Conservation (phyloP, 2,329 filamentous ascomycete species). For the Alternaria gansuensis region DNA sequence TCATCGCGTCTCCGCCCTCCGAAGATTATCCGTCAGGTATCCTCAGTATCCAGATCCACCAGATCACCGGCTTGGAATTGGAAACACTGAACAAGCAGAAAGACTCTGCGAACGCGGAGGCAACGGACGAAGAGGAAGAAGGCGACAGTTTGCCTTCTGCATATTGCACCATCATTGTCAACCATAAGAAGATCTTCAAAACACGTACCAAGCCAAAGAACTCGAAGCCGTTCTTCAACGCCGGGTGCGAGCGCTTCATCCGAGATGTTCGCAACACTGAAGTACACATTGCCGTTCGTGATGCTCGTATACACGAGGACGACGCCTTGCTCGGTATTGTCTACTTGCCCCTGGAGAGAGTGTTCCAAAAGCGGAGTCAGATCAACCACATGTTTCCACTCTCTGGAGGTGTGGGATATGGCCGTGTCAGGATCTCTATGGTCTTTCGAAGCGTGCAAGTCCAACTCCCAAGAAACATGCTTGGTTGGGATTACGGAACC, state of each 20-base stretch:
- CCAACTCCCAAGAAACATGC: slow-evolving; percentile 65
- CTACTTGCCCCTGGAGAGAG: slow-evolving; percentile 69
- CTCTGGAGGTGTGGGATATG: slow-evolving; percentile 76
- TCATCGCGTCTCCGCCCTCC: slow-evolving; percentile 72
- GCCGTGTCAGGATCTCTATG: slow-evolving; percentile 73
- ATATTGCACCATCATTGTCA: slow-evolving; percentile 77
- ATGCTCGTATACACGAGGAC: slow-evolving; percentile 73
- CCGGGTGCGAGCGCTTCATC: slow-evolving; percentile 76
- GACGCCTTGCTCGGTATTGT: slow-evolving; percentile 75
- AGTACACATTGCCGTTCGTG: slow-evolving; percentile 72
- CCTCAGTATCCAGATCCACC: slow-evolving; percentile 75
- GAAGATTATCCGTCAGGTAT: slow-evolving; percentile 70
- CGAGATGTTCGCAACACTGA: slow-evolving; percentile 73
- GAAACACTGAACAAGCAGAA: slow-evolving; percentile 66
- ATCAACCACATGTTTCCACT: slow-evolving; percentile 72
- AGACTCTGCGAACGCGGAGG: slow-evolving; percentile 58
- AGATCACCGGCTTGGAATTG: slow-evolving; percentile 74
- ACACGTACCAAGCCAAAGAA: slow-evolving; percentile 81
- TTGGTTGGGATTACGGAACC: slow-evolving; percentile 78
- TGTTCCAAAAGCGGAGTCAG: slow-evolving; percentile 71
- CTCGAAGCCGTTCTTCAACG: slow-evolving; percentile 80
- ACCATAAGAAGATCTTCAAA: slow-evolving; percentile 74
- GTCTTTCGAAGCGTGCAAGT: slow-evolving; percentile 76
- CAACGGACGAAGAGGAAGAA: slow-evolving; percentile 68
- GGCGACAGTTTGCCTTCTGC: slow-evolving; percentile 71